A percentile compares a stretch with the other conserved stretches of the same genome.
Evolutionary conservation across 1,284 basidiomycete species (phyloP).

Genomic region (Tranzscheliella williamsii): DNA sequence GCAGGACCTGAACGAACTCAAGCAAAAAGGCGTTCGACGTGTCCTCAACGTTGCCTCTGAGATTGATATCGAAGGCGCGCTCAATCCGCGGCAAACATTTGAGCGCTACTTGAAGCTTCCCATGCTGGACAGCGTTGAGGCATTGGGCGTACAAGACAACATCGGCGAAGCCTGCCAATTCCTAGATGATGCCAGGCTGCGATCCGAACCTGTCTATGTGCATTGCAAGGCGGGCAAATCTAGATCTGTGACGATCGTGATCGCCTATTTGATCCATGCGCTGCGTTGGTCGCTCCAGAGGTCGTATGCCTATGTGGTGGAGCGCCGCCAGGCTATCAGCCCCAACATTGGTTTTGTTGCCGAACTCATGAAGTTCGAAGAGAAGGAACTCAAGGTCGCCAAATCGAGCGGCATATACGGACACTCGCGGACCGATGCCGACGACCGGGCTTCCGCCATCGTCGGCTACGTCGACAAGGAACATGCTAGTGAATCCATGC

Average conservation of each 20-base stretch:
- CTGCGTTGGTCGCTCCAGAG: slow-evolving; percentile 91
- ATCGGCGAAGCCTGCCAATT: slow-evolving; percentile 82
- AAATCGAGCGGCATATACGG: slow-evolving; percentile 22
- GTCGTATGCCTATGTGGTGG: slow-evolving; percentile 86
- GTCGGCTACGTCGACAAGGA: too few relatives aligned
- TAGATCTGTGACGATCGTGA: slow-evolving; percentile 91
- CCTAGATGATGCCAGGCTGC: slow-evolving; percentile 84
- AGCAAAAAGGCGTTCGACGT: slow-evolving; percentile 76
- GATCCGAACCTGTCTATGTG: slow-evolving; percentile 85
- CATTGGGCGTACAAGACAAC: slow-evolving; percentile 80
- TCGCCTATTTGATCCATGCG: slow-evolving; percentile 94
- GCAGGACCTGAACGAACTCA: slow-evolving; percentile 75
- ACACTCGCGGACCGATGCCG: too few relatives aligned
- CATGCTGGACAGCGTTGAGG: slow-evolving; percentile 92
- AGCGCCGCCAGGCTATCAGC: slow-evolving; percentile 86
- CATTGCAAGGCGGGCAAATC: slow-evolving; percentile 97
- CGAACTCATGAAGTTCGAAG: slow-evolving; percentile 94
- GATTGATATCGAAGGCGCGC: slow-evolving; percentile 40
- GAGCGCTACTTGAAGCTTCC: slow-evolving; percentile 82
- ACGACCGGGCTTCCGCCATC: too few relatives aligned
- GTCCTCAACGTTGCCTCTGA: slow-evolving; percentile 90
- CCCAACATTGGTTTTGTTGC: slow-evolving; percentile 98
- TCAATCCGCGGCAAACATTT: slow-evolving; percentile 63
- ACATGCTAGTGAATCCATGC: too few relatives aligned
- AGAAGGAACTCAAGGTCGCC: slow-evolving; percentile 60